phyloP scores from a whole-genome alignment of 225 moss, liverwort and hornwort genomes.

The Climacium dendroides region DNA sequence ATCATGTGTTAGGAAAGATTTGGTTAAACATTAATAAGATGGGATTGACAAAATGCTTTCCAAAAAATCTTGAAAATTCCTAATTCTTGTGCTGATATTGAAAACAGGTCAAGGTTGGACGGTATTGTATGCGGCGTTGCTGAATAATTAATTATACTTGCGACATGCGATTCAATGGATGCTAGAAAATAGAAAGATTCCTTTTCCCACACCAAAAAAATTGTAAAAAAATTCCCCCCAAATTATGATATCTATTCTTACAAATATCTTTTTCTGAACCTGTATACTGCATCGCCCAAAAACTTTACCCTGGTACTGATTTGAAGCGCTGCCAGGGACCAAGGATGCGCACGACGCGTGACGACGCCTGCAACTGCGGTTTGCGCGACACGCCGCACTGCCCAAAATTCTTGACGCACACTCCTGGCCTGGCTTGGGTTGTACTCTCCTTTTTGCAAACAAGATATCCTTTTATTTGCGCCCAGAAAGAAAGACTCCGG shows the following conservation, averaged over 20 bases:
- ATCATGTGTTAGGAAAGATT: neutral
- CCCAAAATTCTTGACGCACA: neutral
- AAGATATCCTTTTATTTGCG: neutral
- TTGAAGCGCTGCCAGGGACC: neutral
- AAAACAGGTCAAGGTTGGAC: neutral
- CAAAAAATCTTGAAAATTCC: neutral
- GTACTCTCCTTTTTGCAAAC: neutral
- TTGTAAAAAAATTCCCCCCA: neutral
- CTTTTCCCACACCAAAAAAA: too few species aligned
- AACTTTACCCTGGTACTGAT: neutral
- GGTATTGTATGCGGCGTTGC: neutral
- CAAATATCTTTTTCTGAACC: neutral
- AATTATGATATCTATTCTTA: neutral
- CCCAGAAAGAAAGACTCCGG: neutral
- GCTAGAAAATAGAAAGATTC: neutral
- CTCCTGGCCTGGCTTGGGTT: neutral
- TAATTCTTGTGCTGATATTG: neutral
- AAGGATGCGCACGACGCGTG: neutral
- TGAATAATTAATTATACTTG: neutral
- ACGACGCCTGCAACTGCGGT: neutral
- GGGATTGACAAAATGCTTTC: rapidly evolving
- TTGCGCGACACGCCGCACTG: too few species aligned
- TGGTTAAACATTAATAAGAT: neutral
- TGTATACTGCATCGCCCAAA: too few species aligned
- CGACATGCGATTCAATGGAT: neutral